Base-by-base conservation (phyloP, 495 filamentous ascomycete genomes). In the Penicillium psychrofluorescens region DNA sequence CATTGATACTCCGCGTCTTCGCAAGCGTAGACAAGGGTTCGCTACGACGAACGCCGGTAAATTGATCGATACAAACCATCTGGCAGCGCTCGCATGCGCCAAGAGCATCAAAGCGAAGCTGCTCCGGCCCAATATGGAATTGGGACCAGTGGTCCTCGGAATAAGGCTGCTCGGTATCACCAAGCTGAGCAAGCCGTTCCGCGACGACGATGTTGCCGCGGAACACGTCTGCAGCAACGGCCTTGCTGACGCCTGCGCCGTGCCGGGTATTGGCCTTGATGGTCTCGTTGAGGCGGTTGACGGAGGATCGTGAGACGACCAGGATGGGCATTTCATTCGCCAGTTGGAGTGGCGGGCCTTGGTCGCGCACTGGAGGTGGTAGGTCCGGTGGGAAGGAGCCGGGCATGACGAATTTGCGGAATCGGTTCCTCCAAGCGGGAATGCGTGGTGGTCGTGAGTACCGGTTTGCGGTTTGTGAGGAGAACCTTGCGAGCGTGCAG, bases 241-340 rank as follows among this genome's bases (percentile, higher is more conserved):
- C 78, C 30, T 80, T 72, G 41, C 35, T 47, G 15, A 32, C 38
- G 6, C 48, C 40, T 12, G 44, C 8, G 9, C 49, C 48, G 11
- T 38, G 67, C 56, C 49, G 72, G 66, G 35, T 71, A 11, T 63
- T 71, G 13, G 59, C 64, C 43, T 71, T 69, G 45, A 95, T 94
- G 6, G 76, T 62, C 38, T 75, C 64, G 49, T 95, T 95, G 2
- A 98, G 67, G 0, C 71, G 71, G 41, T 86, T 83, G 32, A 97
- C 76, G 45, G 89, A 95, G 3, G 85, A 82, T 12, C 78, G 74
- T 10, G 84, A 88, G 28, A 98, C 86, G 6, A 85, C 72, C 0
- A 98, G 76, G 40, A 98, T 92, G 0, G 92, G 91, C 37, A 84
- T 89, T 58, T 98, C 92, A 55, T 98, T 98, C 11, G 89, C 85